These are phyloP conservation scores for Gentiana macrophylla DNA, from an alignment of 257 asterid species.

Conservation along the genomic window DNA sequence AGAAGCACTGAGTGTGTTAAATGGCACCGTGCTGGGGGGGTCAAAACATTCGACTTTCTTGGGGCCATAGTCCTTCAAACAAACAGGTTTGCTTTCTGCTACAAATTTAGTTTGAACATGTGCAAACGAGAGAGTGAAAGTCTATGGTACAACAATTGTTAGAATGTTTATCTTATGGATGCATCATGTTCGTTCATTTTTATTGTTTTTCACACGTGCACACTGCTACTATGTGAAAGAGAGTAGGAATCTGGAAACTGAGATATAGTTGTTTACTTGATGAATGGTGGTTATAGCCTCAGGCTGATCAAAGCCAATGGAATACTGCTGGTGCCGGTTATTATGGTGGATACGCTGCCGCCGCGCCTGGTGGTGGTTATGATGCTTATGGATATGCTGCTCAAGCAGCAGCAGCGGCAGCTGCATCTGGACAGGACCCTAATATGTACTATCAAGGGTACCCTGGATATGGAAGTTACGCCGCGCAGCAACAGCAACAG, in stretches of 20 bases:
- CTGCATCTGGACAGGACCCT: slow-evolving; percentile 43
- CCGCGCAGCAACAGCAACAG: slow-evolving; percentile 69
- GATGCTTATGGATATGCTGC: slow-evolving; percentile 72
- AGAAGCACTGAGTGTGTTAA: slow-evolving; percentile 53
- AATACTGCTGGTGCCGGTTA: slow-evolving; percentile 45
- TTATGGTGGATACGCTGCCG: slow-evolving; percentile 56
- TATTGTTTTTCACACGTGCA: no score
- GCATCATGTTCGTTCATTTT: no score
- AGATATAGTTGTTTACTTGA: not conserved
- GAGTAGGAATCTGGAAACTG: not conserved
- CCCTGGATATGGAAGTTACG: slow-evolving; percentile 72
- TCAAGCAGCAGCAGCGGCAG: no score
- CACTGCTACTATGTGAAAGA: not conserved
- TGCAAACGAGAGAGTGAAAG: no score
- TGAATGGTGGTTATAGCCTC: slow-evolving; percentile 22
- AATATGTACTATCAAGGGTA: slow-evolving; percentile 69
- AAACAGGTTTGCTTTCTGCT: slow-evolving; percentile 39
- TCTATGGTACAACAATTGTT: no score
- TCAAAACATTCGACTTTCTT: slow-evolving; percentile 73
- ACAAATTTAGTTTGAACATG: not conserved
- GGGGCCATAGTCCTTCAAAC: slow-evolving; percentile 95
- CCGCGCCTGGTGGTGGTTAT: slow-evolving; percentile 36
- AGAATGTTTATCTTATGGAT: no score
- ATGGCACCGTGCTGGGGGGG: slow-evolving; percentile 66
- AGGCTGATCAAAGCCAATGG: slow-evolving; percentile 16